phyloP scores from a whole-genome alignment of 1,139 yeast genomes.

The Geotrichum bryndzae region DNA sequence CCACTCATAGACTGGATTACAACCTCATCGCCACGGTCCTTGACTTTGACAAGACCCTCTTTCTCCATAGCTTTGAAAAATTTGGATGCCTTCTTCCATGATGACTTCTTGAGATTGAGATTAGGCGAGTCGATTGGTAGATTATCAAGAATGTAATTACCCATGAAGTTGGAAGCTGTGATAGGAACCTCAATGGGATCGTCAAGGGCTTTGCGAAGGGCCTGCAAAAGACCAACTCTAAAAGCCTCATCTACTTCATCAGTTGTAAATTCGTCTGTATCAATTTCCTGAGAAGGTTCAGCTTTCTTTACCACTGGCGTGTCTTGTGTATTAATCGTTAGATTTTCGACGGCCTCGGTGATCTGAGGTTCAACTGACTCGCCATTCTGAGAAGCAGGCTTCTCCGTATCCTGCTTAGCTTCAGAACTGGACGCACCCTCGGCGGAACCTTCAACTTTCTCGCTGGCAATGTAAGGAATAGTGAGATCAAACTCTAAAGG shows the following conservation, averaged over 20 bases:
- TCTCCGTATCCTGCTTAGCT: background rate
- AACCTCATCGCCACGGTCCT: conserved; percentile 76
- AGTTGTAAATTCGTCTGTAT: conserved; percentile 39
- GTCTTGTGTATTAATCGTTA: conserved; percentile 19
- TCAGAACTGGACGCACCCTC: conserved; percentile 8
- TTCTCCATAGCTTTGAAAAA: conserved; percentile 83
- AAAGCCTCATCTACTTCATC: conserved; percentile 80
- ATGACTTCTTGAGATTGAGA: conserved; percentile 69
- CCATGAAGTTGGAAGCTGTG: conserved; percentile 64
- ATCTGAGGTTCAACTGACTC: conserved; percentile 12
- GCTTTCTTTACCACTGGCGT: conserved; percentile 15
- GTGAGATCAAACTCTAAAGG: conserved; percentile 27
- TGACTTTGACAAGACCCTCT: conserved; percentile 53
- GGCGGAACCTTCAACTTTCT: conserved; percentile 14
- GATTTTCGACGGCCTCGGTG: conserved; percentile 19
- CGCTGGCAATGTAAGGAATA: conserved; percentile 18
- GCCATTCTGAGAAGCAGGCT: conserved; percentile 12
- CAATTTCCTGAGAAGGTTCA: background rate
- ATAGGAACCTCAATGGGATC: conserved; percentile 53
- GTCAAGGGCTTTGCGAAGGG: conserved; percentile 54
- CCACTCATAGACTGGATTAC: conserved; percentile 49
- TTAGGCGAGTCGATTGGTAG: conserved; percentile 51
- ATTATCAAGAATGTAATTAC: conserved; percentile 60
- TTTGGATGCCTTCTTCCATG: conserved; percentile 86
- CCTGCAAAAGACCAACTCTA: conserved; percentile 59